phyloP scores from a whole-genome alignment of 2,329 filamentous ascomycete genomes.

The Lachnellula cervina region DNA sequence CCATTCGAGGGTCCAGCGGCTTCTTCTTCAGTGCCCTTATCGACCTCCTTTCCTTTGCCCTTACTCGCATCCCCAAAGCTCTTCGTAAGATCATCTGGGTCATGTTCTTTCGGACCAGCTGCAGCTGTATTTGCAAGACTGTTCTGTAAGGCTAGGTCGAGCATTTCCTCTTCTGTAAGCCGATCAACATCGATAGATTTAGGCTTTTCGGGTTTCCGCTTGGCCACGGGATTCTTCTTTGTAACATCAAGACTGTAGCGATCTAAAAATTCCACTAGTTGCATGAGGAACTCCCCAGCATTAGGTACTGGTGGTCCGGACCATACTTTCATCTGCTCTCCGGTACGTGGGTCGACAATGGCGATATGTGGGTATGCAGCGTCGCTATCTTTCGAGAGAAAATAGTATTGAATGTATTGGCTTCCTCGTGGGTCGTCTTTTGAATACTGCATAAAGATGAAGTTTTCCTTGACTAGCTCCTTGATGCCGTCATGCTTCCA shows the following conservation, averaged over 20 bases:
- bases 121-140: slow-evolving; percentile 59
- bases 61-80: slow-evolving; percentile 47
- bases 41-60: slow-evolving; percentile 47
- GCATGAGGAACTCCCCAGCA: slow-evolving; percentile 77
- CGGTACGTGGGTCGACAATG: slow-evolving; percentile 91
- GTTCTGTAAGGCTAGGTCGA: slow-evolving; percentile 88
- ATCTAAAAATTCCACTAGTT: slow-evolving; percentile 94
- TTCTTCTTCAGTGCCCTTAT: slow-evolving; percentile 33
- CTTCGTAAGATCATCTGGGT: slow-evolving; percentile 86
- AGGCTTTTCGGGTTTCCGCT: slow-evolving; percentile 63
- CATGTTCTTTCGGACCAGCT: slow-evolving; percentile 54
- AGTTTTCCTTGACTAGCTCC: slow-evolving; percentile 82
- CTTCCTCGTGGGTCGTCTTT: slow-evolving; percentile 75
- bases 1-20: slow-evolving; percentile 33
- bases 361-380: slow-evolving; percentile 94
- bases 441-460: slow-evolving; percentile 91
- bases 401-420: slow-evolving; percentile 89
- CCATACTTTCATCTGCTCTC: slow-evolving; percentile 97
- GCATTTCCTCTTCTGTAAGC: slow-evolving; percentile 96
- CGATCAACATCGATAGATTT: slow-evolving; percentile 72
- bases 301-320: slow-evolving; percentile 75
- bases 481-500: slow-evolving; percentile 84
- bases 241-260: slow-evolving; percentile 84
- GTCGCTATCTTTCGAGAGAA: slow-evolving; percentile 69
- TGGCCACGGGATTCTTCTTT: slow-evolving; percentile 89